Base-by-base conservation (phyloP, 441 rosid genomes). In the Erodium moschatum region DNA sequence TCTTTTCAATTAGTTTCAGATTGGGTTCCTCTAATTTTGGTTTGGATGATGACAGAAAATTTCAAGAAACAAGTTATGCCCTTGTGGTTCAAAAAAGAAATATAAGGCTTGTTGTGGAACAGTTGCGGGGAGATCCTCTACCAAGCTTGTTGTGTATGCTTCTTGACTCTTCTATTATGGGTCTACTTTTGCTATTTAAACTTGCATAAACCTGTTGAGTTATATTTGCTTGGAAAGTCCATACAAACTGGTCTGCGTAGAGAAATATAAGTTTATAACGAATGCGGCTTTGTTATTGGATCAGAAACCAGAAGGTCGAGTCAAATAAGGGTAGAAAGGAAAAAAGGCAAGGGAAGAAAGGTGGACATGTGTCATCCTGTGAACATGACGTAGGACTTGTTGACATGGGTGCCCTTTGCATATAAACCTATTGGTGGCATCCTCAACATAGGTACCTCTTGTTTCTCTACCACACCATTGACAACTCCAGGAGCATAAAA, bases 81-180 rank as follows among this genome's bases (percentile, higher is more conserved):
- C 90, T 27, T 90, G 97, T 71, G 98, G 97, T 67, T 90, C 97
- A 20, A 88, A 83, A 87, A 90, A 83, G 85, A 93, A 93, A 77
- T 81, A 89, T 84, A 93, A 90, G 79, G 80, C 97, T 61, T 90
- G 94, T 72, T 90, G 98, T 61, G 96, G 95, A 72, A 72, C 92
- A 70, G 89, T 74, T 21, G 63, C 80, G n/a, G 84, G 85, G 73
- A 87, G 85, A 81, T 61, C 88, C 72, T 73, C 87, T 18, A 64
- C 80, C 15, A 89, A 81, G 81, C 46, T 81, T 67, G 48, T 76
- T 20, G 78, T 74, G 94, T 83, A 78, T 73, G 82, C 74, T 73
- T 71, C 78, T 70, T 60, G 56, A 78, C 24, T 11, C 62, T 72
- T n/a, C 40, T n/a, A 29, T 24, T 20, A 67, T 18, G 3, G 40